Base-by-base conservation (phyloP, 169 alveolate species). In the Nephromyces sp. region DNA sequence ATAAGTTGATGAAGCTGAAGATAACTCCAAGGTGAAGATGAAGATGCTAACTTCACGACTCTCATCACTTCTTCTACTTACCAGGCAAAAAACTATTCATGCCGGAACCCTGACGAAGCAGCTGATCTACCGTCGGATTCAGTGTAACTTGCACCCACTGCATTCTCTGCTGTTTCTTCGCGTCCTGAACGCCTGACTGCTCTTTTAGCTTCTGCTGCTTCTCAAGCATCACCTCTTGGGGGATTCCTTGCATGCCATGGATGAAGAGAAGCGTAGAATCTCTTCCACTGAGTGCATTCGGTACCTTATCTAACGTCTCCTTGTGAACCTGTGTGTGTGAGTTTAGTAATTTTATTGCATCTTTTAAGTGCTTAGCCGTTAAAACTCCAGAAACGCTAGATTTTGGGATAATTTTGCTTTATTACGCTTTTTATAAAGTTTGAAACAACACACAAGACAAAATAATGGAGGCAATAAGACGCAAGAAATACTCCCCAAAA, bases 231-330 rank as follows among this genome's bases (percentile, higher is more conserved):
- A 90, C 68, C 43, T 86, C 93, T 22, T 80, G 33, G 32, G 99
- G 99, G 6, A 96, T 96, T 28, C 99, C 99, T 68, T 94, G 92
- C 99, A 95, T 96, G 8, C 99, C 99, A 85, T 93, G 95, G 32
- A 96, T 91, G 35, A 91, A 88, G 15, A 94, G 78, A 68, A 90
- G 98, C 28, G 93, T 86, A 53, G 92, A 84, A 74, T 95, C 98
- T 71, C 99, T 86, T 53, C 98, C 98, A 25, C 94, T 90, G 70
- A 94, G 86, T 0, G 99, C 98, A 79, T 93, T 94, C 32, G 99
- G 99, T 25, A 96, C 98, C 68, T 89, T 86, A 53, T 86, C 74
- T 68, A 87, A 80, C 68, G 85, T 85, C 68, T 88, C 90, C 79
- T 94, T 86, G 80, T 96, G 99, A 2, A 95, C 98, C 90, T 92